phyloP scores from a whole-genome alignment of 2,329 filamentous ascomycete genomes.

The Simplicillium sp. region DNA sequence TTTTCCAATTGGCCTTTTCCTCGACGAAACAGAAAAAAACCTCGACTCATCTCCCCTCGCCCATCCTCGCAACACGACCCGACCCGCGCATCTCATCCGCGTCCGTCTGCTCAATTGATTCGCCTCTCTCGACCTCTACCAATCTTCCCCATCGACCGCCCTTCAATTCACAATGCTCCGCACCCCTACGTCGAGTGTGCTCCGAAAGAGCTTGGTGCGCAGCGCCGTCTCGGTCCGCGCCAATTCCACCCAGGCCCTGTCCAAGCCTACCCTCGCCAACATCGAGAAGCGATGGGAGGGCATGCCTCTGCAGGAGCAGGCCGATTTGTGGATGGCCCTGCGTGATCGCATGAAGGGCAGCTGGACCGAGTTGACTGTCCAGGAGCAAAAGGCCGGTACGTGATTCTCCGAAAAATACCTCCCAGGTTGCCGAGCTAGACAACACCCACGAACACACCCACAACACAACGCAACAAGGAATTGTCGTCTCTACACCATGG shows the following conservation, averaged over 20 bases:
- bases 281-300: conserved; percentile 99
- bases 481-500: background rate
- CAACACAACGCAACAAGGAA: conserved; percentile 7
- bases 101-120: conserved; percentile 21
- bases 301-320: conserved; percentile 98
- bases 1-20: too few relatives aligned
- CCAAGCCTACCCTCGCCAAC: conserved; percentile 92
- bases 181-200: conserved; percentile 40
- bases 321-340: conserved; percentile 96
- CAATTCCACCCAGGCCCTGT: conserved; percentile 81
- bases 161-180: conserved; percentile 39
- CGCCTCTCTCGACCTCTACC: conserved; percentile 10
- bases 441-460: conserved; percentile 7
- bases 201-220: conserved; percentile 40
- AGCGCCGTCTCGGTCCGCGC: conserved; percentile 38
- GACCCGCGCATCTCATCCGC: conserved; percentile 8
- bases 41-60: conserved; percentile 4
- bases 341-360: conserved; percentile 97
- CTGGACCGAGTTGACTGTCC: conserved; percentile 89
- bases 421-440: conserved; percentile 17
- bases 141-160: background rate
- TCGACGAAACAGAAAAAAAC: too few relatives aligned
- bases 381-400: conserved; percentile 99
- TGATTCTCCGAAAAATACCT: conserved; percentile 29
- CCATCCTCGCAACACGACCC: conserved; percentile 1